These are phyloP conservation scores for Trichoderma atrobrunneum DNA, from an alignment of 2,329 filamentous ascomycete genomes.

Conservation along the genomic window DNA sequence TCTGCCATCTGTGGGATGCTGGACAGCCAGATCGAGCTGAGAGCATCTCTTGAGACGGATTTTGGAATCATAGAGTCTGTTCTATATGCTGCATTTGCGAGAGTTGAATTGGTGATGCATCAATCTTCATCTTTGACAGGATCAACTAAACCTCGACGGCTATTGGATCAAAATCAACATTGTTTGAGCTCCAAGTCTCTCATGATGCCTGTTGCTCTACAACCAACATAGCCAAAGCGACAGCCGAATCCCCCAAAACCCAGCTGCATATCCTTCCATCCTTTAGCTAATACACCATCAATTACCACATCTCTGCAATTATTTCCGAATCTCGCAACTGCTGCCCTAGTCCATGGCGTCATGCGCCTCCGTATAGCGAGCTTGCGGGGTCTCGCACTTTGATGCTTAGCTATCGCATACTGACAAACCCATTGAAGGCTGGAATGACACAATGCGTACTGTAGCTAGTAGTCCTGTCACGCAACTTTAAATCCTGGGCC, in stretches of 20 bases:
- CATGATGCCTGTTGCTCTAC: background rate
- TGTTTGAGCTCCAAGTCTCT: background rate
- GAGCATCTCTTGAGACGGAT: background rate
- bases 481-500: background rate
- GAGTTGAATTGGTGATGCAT: background rate
- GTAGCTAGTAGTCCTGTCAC: background rate
- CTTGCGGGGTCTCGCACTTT: slow-evolving; percentile 10
- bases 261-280: too few relatives aligned
- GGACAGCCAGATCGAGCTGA: background rate
- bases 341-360: slow-evolving; percentile 5
- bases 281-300: too few relatives aligned
- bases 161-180: background rate
- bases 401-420: background rate
- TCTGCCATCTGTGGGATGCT: background rate
- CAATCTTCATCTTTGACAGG: background rate
- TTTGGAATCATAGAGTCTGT: background rate
- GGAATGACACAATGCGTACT: background rate
- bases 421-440: background rate
- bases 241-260: background rate
- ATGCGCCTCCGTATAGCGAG: slow-evolving; percentile 4
- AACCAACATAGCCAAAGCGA: background rate
- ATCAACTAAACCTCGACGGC: background rate
- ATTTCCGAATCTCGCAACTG: background rate
- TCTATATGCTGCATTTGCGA: background rate
- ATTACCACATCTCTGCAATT: too few relatives aligned